These are phyloP conservation scores for Camellia oleifera DNA, from an alignment of 179 eudicot species.

Conservation along the genomic window DNA sequence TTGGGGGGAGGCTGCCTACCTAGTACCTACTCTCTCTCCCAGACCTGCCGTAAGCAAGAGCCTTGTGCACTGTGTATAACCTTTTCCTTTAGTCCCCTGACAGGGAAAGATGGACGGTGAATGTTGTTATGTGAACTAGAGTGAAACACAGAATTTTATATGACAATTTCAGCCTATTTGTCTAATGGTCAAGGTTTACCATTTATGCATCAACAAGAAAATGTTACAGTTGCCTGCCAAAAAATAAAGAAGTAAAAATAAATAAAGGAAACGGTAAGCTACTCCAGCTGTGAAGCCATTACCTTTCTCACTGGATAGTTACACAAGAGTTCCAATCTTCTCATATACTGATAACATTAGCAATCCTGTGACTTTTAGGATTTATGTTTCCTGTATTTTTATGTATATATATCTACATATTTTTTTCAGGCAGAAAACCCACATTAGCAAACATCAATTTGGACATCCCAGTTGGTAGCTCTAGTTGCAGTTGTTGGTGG, in stretches of 20 bases:
- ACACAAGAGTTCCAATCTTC: background rate
- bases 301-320: background rate
- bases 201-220: background rate
- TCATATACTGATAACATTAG: background rate
- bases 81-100: background rate
- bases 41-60: no score
- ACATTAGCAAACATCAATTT: slow-evolving; percentile 70
- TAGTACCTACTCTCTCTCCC: no score
- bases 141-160: background rate
- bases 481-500: slow-evolving; percentile 86
- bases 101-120: background rate
- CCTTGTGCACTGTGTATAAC: no score
- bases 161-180: background rate
- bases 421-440: slow-evolving; percentile 54
- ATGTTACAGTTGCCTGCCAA: background rate
- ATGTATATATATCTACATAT: background rate
- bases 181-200: background rate
- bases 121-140: background rate
- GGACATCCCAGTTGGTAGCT: slow-evolving; percentile 75
- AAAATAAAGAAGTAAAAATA: background rate
- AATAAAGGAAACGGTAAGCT: background rate
- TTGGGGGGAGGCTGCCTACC: no score
- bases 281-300: background rate
- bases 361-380: background rate
- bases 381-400: slow-evolving; percentile 1